Base-by-base conservation (phyloP, 1,139 yeast species). In the Yamadazyma buinensis region DNA sequence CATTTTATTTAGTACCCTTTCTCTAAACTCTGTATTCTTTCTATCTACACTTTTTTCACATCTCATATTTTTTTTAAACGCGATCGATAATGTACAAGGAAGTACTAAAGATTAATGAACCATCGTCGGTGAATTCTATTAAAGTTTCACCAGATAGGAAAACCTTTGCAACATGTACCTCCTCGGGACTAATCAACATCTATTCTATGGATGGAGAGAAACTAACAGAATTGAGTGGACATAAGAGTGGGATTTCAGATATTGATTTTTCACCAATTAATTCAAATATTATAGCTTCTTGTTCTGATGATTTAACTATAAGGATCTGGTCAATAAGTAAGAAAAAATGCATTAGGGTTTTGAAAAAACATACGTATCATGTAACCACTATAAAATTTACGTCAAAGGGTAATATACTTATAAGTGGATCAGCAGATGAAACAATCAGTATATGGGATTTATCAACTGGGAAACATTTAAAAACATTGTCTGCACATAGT, bases 401-500 rank as follows among this genome's bases (percentile, higher is more conserved):
- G 41, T 59, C 67, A 29, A 81, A 81, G 52, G 95, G 97, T 0
- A 86, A 87, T 46, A 59, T 92, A 17, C 57, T 92, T 18, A 79
- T 86, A 18, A 77, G 90, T 30, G 95, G 95, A 0, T 78, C 95
- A 1, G 80, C 94, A 28, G 98, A 92, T 57, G 98, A 92, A 51
- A 88, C 90, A 30, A 82, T 92, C 15, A 75, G 88, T 32, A 72
- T 90, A 3, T 92, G 98, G 98, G 97, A 90, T 57, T 75, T 84
- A 5, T 64, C 75, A 24, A 70, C 80, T 18, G 94, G 95, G 0
- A 71, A 72, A 32, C 75, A 85, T 33, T 61, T 88, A 47, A 80
- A 84, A 50, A 86, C 95, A 0, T 64, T 92, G 37, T 86, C 95
- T 13, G 97, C 98, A 0, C 98, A 92, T 56, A 78, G 95, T 0